Percentiles rank a stretch among this genome's conserved stretches.
phyloP scores from a whole-genome alignment of 2,329 filamentous ascomycete genomes.

The Verticillium isaacii region DNA sequence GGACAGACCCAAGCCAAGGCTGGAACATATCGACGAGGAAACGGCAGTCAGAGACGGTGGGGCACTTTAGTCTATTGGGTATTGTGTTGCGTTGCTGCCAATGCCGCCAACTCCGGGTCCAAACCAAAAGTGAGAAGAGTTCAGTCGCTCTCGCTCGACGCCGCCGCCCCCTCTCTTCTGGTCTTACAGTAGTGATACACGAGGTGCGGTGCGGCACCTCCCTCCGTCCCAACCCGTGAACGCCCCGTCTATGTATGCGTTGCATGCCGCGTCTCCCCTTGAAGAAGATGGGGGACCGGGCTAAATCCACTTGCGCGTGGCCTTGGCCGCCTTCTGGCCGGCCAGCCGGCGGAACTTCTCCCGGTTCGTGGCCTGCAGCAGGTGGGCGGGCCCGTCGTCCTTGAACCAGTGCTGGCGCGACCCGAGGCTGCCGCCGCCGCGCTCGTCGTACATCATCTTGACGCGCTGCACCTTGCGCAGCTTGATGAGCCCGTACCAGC shows the following conservation, averaged over 20 bases:
- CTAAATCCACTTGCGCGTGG: constrained; percentile 23
- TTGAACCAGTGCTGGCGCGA: constrained; percentile 34
- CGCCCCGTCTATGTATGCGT: background rate
- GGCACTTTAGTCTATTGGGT: background rate
- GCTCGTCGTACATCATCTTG: constrained; percentile 63
- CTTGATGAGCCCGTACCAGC: constrained; percentile 77
- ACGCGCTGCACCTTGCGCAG: constrained; percentile 82
- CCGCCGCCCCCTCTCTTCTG: background rate
- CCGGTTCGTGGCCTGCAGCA: constrained; percentile 49
- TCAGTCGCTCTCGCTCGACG: background rate
- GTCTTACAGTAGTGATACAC: background rate
- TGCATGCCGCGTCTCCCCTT: background rate
- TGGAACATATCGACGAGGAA: too few species aligned
- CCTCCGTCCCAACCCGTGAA: background rate
- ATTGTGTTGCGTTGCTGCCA: background rate
- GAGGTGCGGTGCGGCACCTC: too few species aligned
- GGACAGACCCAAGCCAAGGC: too few species aligned
- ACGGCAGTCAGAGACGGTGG: background rate
- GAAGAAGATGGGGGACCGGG: background rate
- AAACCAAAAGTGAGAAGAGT: background rate
- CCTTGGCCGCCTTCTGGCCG: constrained; percentile 36
- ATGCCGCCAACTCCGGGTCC: background rate
- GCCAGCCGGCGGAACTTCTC: constrained; percentile 50
- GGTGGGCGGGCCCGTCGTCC: constrained; percentile 43
- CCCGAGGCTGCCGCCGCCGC: constrained; percentile 16